Conservation (phyloP, 441 rosid genomes). For the Erodium moschatum region DNA sequence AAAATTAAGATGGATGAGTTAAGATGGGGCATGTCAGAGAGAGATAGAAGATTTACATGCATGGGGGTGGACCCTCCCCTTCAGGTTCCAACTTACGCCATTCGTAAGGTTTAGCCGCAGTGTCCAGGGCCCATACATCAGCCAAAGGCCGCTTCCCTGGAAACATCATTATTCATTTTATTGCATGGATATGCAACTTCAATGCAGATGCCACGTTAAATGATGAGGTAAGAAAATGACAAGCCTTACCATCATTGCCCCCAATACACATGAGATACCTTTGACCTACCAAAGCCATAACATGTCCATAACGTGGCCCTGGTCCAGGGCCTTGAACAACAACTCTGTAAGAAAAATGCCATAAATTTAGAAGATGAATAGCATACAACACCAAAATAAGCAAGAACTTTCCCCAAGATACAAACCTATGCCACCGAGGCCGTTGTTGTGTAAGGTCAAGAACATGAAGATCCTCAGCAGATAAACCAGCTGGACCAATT, state of each 20-base stretch:
- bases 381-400: conserved; percentile 11
- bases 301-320: conserved; percentile 99
- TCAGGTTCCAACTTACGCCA: conserved; percentile 99
- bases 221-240: too few species aligned
- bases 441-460: conserved; percentile 92
- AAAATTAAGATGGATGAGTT: neutral
- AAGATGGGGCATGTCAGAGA: conserved; percentile 1
- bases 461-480: conserved; percentile 98
- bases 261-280: conserved; percentile 89
- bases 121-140: conserved; percentile 99
- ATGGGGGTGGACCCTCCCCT: conserved; percentile 99
- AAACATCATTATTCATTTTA: conserved; percentile 8
- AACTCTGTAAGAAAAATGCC: conserved; percentile 48
- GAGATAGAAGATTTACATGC: conserved; percentile 58
- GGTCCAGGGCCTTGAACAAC: conserved; percentile 99
- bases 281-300: conserved; percentile 99
- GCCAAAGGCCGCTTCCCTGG: conserved; percentile 93
- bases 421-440: conserved; percentile 93
- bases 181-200: neutral
- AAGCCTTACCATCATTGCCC: conserved; percentile 73
- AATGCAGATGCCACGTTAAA: conserved; percentile 15
- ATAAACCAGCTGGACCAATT: conserved; percentile 96
- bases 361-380: conserved; percentile 18
- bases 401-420: conserved; percentile 10
- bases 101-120: conserved; percentile 99